Evolutionary conservation across 2,329 filamentous ascomycete genomes (phyloP).

Genomic region (Alternaria angustiovoidea): DNA sequence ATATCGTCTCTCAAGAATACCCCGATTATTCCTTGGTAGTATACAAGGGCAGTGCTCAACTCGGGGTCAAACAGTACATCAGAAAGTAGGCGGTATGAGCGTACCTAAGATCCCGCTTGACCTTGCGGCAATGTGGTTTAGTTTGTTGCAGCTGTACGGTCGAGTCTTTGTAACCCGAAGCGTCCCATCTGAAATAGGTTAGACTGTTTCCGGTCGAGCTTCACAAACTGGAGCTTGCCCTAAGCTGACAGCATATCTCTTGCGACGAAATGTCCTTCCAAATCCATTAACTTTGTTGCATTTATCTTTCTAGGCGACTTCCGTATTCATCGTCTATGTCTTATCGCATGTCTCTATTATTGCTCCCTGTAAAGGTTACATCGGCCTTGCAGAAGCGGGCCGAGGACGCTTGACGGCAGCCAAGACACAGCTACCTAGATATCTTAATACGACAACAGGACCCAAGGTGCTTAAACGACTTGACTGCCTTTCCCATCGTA

Average conservation of each 20-base stretch:
- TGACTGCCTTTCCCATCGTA: background rate
- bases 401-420: constrained; percentile 8
- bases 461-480: background rate
- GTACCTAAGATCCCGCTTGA: too few relatives aligned
- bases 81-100: background rate
- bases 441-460: background rate
- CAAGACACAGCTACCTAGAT: constrained; percentile 11
- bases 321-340: background rate
- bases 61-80: background rate
- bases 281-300: background rate
- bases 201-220: background rate
- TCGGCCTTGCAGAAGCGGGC: constrained; percentile 16
- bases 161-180: background rate
- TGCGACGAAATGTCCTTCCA: background rate
- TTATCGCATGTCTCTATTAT: constrained; percentile 1
- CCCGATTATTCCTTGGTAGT: background rate
- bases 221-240: background rate
- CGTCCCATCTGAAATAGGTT: background rate
- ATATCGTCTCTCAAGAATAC: background rate
- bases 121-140: background rate
- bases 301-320: background rate
- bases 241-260: background rate
- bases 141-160: background rate
- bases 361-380: constrained; percentile 14
- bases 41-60: background rate